Percentiles rank a stretch among this genome's conserved stretches.
phyloP scores from a whole-genome alignment of 345 rosid genomes.

The Raphanus sativus region DNA sequence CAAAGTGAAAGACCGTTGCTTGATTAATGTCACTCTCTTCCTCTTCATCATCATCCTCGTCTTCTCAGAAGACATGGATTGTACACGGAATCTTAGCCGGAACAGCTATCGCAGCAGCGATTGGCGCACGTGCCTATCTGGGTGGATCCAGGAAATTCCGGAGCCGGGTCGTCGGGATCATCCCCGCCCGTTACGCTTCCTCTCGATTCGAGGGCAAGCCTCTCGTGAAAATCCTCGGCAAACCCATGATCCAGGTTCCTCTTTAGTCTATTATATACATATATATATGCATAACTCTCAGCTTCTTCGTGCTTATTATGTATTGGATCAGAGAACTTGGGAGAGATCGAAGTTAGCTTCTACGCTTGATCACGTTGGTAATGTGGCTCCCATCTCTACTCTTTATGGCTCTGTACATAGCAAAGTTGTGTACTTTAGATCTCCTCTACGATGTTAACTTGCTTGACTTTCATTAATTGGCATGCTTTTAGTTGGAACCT shows the following conservation, averaged over 20 bases:
- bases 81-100: slow-evolving; percentile 68
- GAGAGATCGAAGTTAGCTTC: slow-evolving; percentile 88
- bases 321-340: slow-evolving; percentile 80
- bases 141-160: slow-evolving; percentile 59
- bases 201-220: slow-evolving; percentile 94
- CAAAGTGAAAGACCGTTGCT: slow-evolving; percentile 16
- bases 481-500: neutral
- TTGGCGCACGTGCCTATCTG: slow-evolving; percentile 68
- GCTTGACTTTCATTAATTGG: neutral
- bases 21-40: slow-evolving; percentile 38
- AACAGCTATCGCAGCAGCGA: slow-evolving; percentile 47
- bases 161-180: slow-evolving; percentile 84
- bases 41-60: slow-evolving; percentile 36
- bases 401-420: neutral
- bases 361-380: slow-evolving; percentile 88
- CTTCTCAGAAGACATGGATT: slow-evolving; percentile 58
- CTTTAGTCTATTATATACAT: neutral
- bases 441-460: neutral
- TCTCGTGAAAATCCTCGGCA: slow-evolving; percentile 78
- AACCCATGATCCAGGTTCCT: slow-evolving; percentile 97
- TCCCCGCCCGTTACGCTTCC: slow-evolving; percentile 95
- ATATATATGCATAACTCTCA: neutral
- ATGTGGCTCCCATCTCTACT: slow-evolving; percentile 14
- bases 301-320: neutral
- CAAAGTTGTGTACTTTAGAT: neutral